Base-by-base conservation (phyloP, 2,329 filamentous ascomycete species). In the Diaporthe helianthi region DNA sequence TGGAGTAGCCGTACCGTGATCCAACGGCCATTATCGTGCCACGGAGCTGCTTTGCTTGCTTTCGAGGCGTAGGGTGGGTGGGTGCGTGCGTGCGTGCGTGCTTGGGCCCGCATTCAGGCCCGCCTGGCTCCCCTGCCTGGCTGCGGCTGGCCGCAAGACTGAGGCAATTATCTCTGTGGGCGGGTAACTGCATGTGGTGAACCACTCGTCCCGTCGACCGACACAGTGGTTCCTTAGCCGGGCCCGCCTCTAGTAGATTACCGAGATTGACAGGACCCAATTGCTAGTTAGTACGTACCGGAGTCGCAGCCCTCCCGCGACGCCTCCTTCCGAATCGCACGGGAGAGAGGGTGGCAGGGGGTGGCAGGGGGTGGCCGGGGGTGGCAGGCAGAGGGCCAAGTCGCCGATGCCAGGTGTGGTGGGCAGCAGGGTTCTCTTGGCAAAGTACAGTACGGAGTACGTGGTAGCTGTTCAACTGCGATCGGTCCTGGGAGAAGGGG, bases 181-280 rank as follows among this genome's bases (percentile, higher is more conserved):
- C 64, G 64, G 64, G 55, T 54, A 58, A 26, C 38, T 58, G 64
- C 64, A 67, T 52, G 64, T 58, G 52, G 24, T 55, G 41, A 49
- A 36, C 52, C 51, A 58, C 49, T 67, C 33, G 33, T 65, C 63
- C 63, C 64, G 38, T 58, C 29, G 64, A 49, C 64, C 53, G 41
- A 46, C 52, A 67, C 41, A 58, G 29, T 67, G 51, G 49, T 66
- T 46, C 58, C 51, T 54, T 33, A 22, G 29, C 38, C 38, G 64
- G 33, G 38, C 64, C 64, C 52, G 64, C 41, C 53, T 36, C 64
- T 26, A 67, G 44, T 67, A 67, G 51, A 67, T 67, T 67, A 58
- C 65, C 65, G 65, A 67, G 31, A 67, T 58, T 67, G 65, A 49
- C 52, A 67, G 52, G 52, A 58, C 58, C 44, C 29, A 63, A 36